Evolutionary conservation across 257 asterid genomes (phyloP).

Genomic region (Solanum chilense): DNA sequence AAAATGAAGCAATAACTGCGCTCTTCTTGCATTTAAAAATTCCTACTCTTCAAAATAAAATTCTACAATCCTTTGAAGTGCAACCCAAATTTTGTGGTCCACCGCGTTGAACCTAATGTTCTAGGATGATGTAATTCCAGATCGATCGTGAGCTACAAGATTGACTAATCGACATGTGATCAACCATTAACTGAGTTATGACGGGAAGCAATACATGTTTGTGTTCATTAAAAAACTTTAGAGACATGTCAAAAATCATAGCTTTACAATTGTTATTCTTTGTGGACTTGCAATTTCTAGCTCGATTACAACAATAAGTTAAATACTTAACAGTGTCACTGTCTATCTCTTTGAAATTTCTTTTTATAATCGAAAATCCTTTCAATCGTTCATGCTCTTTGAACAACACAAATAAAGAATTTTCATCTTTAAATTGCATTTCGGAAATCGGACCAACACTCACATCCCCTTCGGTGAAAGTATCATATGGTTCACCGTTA

Average conservation of each 20-base stretch:
- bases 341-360: background rate
- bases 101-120: background rate
- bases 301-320: background rate
- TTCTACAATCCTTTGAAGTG: background rate
- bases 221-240: background rate
- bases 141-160: background rate
- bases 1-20: background rate
- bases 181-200: background rate
- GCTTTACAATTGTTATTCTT: background rate
- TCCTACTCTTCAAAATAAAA: background rate
- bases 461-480: background rate
- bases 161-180: background rate
- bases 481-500: background rate
- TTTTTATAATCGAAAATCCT: background rate
- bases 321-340: background rate
- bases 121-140: background rate
- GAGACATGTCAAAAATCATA: background rate
- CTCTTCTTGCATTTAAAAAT: background rate
- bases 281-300: background rate
- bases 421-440: too few species aligned
- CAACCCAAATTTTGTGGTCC: background rate
- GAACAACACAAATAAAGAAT: too few species aligned
- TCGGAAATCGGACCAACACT: background rate
- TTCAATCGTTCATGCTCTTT: too few species aligned
- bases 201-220: background rate